phyloP scores from a whole-genome alignment of 805 yeast species.

The Blastobotrys americana region DNA sequence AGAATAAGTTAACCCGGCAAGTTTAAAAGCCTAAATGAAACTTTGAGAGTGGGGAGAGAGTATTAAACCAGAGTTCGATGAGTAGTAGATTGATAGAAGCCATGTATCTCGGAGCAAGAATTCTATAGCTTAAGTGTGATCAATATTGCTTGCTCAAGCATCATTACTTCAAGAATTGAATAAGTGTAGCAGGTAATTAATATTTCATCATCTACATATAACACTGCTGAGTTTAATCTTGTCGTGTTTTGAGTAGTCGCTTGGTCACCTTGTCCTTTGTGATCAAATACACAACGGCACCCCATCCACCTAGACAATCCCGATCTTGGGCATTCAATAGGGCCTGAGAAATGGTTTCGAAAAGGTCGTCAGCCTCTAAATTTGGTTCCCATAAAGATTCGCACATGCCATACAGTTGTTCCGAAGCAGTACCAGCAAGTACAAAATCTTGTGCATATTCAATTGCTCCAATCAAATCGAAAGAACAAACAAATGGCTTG shows the following conservation, averaged over 20 bases:
- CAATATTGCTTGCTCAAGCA: no score
- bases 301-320: slow-evolving; percentile 98
- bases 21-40: no score
- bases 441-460: slow-evolving; percentile 92
- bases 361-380: slow-evolving; percentile 88
- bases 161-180: no score
- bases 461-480: slow-evolving; percentile 94
- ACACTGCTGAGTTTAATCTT: no score
- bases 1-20: no score
- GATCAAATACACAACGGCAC: slow-evolving; percentile 87
- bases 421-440: slow-evolving; percentile 94
- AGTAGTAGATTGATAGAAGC: no score
- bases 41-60: no score
- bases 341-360: slow-evolving; percentile 93
- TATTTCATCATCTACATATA: no score
- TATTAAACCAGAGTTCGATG: no score
- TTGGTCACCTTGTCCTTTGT: slow-evolving; percentile 87
- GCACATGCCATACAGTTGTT: slow-evolving; percentile 97
- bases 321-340: slow-evolving; percentile 91
- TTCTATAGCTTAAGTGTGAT: no score
- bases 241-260: slow-evolving; percentile 86
- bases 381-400: slow-evolving; percentile 92
- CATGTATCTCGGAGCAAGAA: no score
- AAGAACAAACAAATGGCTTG: slow-evolving; percentile 89
- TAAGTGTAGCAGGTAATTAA: no score